Conservation (phyloP, 73 alveolate species). For the Loxodes magnus region DNA sequence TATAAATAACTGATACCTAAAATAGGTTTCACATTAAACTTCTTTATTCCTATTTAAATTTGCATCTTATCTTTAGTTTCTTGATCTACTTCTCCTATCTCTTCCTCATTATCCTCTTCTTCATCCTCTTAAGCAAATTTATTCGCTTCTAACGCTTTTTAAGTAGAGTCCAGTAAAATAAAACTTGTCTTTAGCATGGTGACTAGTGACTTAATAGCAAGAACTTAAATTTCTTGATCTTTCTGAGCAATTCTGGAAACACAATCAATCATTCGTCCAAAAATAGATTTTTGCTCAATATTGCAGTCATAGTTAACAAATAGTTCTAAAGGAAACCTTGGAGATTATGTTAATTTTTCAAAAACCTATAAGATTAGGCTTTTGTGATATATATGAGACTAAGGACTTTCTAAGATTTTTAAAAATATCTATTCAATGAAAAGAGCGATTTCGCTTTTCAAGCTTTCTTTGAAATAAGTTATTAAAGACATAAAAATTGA, state of each 20-base stretch:
- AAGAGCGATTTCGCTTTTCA: slow-evolving; percentile 71
- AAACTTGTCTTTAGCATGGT: too few species aligned
- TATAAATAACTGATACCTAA: slow-evolving; percentile 74
- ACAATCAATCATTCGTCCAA: slow-evolving; percentile 58
- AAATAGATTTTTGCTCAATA: slow-evolving; percentile 43
- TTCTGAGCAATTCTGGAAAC: slow-evolving; percentile 70
- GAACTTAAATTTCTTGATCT: slow-evolving; percentile 29
- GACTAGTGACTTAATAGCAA: slow-evolving; percentile 36
- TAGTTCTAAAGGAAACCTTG: slow-evolving; percentile 68
- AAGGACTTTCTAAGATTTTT: slow-evolving; percentile 78
- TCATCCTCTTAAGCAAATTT: background rate
- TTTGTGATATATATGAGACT: slow-evolving; percentile 69
- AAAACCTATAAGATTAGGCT: slow-evolving; percentile 70
- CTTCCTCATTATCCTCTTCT: background rate
- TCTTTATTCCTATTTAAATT: slow-evolving; percentile 67
- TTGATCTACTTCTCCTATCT: slow-evolving; percentile 13
- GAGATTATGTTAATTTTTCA: slow-evolving; percentile 53
- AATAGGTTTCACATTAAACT: slow-evolving; percentile 88
- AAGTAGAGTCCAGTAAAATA: too few species aligned
- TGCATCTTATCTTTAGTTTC: slow-evolving; percentile 48
- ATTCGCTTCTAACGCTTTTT: slow-evolving; percentile 3
- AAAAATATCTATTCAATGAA: slow-evolving; percentile 80
- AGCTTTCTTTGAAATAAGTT: slow-evolving; percentile 67
- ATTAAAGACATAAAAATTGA: slow-evolving; percentile 72
- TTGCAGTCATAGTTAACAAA: slow-evolving; percentile 85